A percentile compares a stretch with the other conserved stretches of the same genome.
These are phyloP conservation scores for Phaeoacremonium minimum DNA, from an alignment of 2,329 filamentous ascomycete genomes.

Conservation along the genomic window DNA sequence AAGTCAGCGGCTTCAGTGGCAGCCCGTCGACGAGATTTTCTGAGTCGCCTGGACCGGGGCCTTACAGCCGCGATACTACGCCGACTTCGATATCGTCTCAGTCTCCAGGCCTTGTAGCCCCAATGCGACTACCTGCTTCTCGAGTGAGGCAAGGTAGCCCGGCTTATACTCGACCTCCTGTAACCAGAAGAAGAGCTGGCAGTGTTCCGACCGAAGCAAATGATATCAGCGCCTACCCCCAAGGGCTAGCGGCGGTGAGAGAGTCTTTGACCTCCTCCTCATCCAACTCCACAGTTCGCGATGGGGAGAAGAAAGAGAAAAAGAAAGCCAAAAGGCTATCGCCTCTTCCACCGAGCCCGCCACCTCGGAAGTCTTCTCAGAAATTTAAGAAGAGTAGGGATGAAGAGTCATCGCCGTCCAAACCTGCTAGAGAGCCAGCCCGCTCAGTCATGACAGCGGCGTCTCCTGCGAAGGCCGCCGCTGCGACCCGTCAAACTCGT, in stretches of 20 bases:
- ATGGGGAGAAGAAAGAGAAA: constrained; percentile 39
- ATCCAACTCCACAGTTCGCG: constrained; percentile 63
- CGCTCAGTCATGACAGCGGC: constrained; percentile 16
- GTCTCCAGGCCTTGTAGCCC: constrained; percentile 59
- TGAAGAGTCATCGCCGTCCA: constrained; percentile 31
- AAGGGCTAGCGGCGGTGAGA: constrained; percentile 60
- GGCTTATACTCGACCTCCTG: constrained; percentile 51
- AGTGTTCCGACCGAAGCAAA: constrained; percentile 50
- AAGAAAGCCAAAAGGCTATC: constrained; percentile 38
- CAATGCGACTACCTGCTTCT: constrained; percentile 37
- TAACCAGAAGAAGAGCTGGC: constrained; percentile 53
- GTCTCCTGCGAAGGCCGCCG: constrained; percentile 13
- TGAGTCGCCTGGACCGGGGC: constrained; percentile 63
- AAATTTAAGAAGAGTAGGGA: constrained; percentile 39
- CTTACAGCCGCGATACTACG: constrained; percentile 74
- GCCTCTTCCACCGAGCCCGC: constrained; percentile 54
- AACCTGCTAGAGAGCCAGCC: constrained; percentile 23
- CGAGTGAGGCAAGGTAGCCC: constrained; percentile 52
- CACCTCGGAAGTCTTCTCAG: constrained; percentile 58
- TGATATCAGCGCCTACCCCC: constrained; percentile 39
- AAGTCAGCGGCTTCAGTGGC: constrained; percentile 56
- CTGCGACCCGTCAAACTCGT: constrained; percentile 17
- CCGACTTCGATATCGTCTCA: constrained; percentile 75
- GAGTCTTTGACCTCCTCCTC: constrained; percentile 71
- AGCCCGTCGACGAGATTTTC: constrained; percentile 75